phyloP scores from a whole-genome alignment of 2,329 filamentous ascomycete genomes.

The Botrytis galanthina region DNA sequence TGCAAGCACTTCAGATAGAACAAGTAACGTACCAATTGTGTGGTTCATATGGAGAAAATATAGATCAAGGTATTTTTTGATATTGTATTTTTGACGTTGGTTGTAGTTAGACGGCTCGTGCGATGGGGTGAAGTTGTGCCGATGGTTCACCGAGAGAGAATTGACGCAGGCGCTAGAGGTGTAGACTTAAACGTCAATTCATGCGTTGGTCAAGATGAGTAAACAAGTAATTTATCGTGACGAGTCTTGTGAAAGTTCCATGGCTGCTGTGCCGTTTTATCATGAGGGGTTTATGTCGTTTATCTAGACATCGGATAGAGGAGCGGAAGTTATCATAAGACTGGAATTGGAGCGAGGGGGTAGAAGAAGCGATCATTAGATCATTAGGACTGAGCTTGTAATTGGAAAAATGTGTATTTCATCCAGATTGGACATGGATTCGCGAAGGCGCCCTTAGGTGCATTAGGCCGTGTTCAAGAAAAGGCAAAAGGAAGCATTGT shows the following conservation, averaged over 20 bases:
- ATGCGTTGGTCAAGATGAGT: background rate
- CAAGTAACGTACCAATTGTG: background rate
- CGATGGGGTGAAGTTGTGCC: background rate
- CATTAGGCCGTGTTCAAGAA: background rate
- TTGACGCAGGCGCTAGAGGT: background rate
- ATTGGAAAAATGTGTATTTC: background rate
- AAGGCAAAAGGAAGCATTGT: conserved; percentile 2
- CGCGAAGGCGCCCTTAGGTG: background rate
- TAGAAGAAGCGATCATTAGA: background rate
- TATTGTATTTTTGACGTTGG: background rate
- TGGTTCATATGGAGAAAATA: background rate
- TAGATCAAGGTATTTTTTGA: background rate
- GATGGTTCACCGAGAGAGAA: background rate
- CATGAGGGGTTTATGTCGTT: background rate
- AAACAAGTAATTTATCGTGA: background rate
- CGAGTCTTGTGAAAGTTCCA: background rate
- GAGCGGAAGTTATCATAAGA: background rate
- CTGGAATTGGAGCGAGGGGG: background rate
- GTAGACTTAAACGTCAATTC: background rate
- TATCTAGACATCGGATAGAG: background rate
- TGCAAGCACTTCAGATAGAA: background rate
- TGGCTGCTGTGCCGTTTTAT: background rate
- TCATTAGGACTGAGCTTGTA: background rate
- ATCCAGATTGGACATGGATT: background rate
- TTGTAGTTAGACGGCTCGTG: background rate